Conservation (phyloP, 495 filamentous ascomycete species). For the Podospora appendiculata region DNA sequence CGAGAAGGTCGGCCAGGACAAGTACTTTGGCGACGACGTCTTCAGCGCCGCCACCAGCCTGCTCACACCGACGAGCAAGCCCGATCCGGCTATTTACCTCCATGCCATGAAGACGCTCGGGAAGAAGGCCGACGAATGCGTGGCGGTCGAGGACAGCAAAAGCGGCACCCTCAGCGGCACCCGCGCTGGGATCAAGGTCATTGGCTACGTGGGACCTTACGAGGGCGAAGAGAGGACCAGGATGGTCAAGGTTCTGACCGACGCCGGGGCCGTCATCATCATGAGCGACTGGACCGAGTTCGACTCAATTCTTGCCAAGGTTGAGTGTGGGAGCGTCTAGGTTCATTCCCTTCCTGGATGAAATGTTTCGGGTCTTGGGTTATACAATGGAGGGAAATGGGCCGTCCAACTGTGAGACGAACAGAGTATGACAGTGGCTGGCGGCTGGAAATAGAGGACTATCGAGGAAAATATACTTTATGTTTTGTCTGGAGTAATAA, state of each 20-base stretch:
- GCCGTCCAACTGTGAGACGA: no score
- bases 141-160: slow-evolving; percentile 88
- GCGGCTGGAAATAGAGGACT: no score
- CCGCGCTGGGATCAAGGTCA: slow-evolving; percentile 71
- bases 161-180: slow-evolving; percentile 74
- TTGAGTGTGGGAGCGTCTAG: slow-evolving; percentile 39
- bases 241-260: slow-evolving; percentile 62
- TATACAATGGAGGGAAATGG: no score
- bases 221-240: slow-evolving; percentile 57
- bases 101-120: slow-evolving; percentile 69
- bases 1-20: slow-evolving; percentile 71
- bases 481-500: not conserved
- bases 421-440: no score
- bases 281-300: slow-evolving; percentile 90
- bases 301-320: slow-evolving; percentile 55
- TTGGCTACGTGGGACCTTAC: slow-evolving; percentile 87
- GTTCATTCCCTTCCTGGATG: not conserved
- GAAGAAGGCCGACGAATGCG: slow-evolving; percentile 65
- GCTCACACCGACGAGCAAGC: slow-evolving; percentile 75
- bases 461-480: no score
- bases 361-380: no score
- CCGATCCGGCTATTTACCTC: slow-evolving; percentile 88
- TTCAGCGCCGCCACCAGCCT: slow-evolving; percentile 82
- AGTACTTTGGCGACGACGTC: slow-evolving; percentile 72
- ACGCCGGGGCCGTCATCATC: slow-evolving; percentile 63